These are phyloP conservation scores for Heliamphora ciliata DNA, from an alignment of 179 eudicot species.

Conservation along the genomic window DNA sequence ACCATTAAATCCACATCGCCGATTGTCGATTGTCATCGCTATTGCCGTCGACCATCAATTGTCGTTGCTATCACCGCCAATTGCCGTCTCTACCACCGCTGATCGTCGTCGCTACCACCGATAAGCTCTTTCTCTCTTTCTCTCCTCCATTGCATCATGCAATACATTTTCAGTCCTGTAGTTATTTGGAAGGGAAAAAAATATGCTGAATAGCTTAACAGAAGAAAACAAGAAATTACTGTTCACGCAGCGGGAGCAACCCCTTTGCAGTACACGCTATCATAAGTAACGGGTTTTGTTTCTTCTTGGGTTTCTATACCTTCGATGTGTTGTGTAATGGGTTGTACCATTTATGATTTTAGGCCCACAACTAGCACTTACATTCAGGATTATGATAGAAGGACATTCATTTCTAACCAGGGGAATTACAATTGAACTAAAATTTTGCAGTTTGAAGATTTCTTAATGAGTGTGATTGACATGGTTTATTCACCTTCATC, in stretches of 20 bases:
- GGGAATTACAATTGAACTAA: not conserved
- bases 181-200: not conserved
- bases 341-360: not conserved
- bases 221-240: not conserved
- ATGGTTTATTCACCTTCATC: not conserved
- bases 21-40: too few relatives aligned
- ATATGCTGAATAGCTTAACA: not conserved
- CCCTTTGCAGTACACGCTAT: not conserved
- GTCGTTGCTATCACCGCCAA: too few relatives aligned
- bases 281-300: not conserved
- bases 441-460: not conserved
- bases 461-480: not conserved
- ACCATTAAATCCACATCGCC: too few relatives aligned
- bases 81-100: too few relatives aligned
- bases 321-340: not conserved
- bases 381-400: not conserved
- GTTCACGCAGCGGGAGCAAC: not conserved
- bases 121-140: too few relatives aligned
- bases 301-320: not conserved
- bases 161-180: not conserved
- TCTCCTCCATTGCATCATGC: not conserved
- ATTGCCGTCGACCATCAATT: too few relatives aligned
- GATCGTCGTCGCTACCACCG: too few relatives aligned
- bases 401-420: slow-evolving; percentile 10
- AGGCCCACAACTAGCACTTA: too few relatives aligned